A percentile compares a stretch with the other conserved stretches of the same genome.
Evolutionary conservation across 2,329 filamentous ascomycete species (phyloP).

Genomic region (Colletotrichum sp.): DNA sequence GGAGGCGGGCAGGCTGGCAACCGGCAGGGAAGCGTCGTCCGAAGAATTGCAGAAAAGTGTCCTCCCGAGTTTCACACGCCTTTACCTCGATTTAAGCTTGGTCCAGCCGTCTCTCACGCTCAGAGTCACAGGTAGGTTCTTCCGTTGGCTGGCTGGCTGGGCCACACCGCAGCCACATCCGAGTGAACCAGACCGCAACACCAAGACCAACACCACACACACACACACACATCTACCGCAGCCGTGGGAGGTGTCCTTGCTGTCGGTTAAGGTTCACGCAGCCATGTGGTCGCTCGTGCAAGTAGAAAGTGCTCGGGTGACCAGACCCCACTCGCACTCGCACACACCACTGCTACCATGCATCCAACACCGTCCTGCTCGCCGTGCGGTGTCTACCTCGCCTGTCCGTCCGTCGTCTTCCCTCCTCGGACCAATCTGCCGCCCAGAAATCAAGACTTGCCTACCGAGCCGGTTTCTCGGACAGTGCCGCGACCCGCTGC

Average conservation of each 20-base stretch:
- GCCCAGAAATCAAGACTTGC: background rate
- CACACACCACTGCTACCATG: background rate
- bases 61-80: constrained; percentile 9
- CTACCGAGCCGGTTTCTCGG: constrained; percentile 7
- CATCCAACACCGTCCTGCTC: background rate
- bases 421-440: background rate
- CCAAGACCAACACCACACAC: background rate
- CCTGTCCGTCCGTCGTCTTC: background rate
- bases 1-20: background rate
- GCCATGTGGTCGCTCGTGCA: constrained; percentile 3
- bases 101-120: constrained; percentile 18
- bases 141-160: background rate
- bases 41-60: constrained; percentile 1
- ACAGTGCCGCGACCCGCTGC: constrained; percentile 5
- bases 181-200: background rate
- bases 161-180: background rate
- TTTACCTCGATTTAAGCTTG: constrained; percentile 11
- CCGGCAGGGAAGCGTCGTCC: background rate
- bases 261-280: background rate
- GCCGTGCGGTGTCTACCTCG: background rate
- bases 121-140: constrained; percentile 3
- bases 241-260: background rate
- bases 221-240: background rate
- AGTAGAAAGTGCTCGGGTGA: background rate
- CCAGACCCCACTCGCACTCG: background rate